A percentile compares a stretch with the other conserved stretches of the same genome.
phyloP scores from a whole-genome alignment of 2,329 filamentous ascomycete genomes.

The Scedosporium dehoogii region DNA sequence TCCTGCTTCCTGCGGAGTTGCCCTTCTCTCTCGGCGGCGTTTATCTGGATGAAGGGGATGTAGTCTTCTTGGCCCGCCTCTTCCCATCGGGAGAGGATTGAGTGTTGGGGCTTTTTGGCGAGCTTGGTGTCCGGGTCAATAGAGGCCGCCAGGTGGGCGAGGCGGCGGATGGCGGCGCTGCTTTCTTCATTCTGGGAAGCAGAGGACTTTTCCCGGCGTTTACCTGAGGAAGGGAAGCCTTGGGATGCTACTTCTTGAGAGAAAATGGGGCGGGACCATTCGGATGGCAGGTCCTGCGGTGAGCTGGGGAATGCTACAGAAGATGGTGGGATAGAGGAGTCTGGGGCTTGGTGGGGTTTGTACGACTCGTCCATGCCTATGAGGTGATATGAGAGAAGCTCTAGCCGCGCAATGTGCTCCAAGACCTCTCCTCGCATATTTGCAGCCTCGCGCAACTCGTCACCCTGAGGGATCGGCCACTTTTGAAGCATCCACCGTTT shows the following conservation, averaged over 20 bases:
- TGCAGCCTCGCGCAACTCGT: background rate
- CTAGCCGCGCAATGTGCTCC: background rate
- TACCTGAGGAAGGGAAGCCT: background rate
- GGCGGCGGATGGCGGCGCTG: conserved; percentile 23
- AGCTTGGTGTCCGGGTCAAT: conserved; percentile 17
- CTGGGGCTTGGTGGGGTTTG: background rate
- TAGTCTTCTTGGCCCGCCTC: conserved; percentile 26
- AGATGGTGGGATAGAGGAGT: background rate
- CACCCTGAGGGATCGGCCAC: background rate
- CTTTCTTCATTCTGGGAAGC: background rate
- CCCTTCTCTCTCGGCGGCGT: conserved; percentile 3
- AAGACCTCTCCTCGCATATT: background rate
- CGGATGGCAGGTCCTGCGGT: background rate
- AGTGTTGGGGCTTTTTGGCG: conserved; percentile 12
- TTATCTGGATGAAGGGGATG: conserved; percentile 16
- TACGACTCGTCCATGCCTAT: background rate
- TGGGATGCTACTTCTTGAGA: background rate
- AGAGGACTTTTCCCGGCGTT: background rate
- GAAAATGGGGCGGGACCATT: background rate
- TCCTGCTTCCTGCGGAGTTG: conserved; percentile 7
- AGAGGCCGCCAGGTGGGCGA: conserved; percentile 23
- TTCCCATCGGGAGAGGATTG: conserved; percentile 26
- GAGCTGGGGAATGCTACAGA: background rate
- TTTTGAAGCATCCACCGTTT: background rate
- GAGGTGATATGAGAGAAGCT: conserved; percentile 1